A percentile compares a stretch with the other conserved stretches of the same genome.
phyloP scores from a whole-genome alignment of 352 stramenopile species.

The Elongisporangium anandrum region DNA sequence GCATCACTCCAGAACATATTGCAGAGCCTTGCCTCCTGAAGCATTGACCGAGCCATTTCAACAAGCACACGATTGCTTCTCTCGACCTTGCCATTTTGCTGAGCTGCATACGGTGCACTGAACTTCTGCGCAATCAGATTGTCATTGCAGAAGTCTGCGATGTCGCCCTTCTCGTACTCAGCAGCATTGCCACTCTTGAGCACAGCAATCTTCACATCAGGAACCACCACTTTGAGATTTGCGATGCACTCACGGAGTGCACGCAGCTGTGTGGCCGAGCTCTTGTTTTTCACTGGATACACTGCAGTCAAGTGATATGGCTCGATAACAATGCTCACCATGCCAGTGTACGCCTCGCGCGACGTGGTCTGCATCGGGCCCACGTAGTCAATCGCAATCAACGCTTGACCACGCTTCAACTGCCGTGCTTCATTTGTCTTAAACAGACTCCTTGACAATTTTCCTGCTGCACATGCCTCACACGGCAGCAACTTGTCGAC shows the following conservation, averaged over 20 bases:
- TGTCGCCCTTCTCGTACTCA: conserved; percentile 5
- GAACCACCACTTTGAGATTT: too few species aligned
- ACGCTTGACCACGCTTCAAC: not conserved
- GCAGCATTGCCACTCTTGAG: conserved; percentile 12
- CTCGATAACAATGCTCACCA: conserved; percentile 9
- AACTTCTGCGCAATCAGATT: conserved; percentile 8
- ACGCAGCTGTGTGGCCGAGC: too few species aligned
- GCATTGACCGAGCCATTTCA: conserved; percentile 8
- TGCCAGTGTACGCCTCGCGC: conserved; percentile 6
- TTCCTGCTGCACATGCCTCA: not conserved
- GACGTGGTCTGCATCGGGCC: conserved; percentile 7
- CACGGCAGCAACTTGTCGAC: too few species aligned
- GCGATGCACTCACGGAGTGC: too few species aligned
- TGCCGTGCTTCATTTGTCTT: not conserved
- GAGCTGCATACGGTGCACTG: conserved; percentile 2
- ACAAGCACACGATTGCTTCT: conserved; percentile 6
- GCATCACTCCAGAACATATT: conserved; percentile 7
- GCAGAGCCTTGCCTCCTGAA: conserved; percentile 1
- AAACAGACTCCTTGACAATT: not conserved
- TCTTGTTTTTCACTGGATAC: not conserved
- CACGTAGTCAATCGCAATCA: conserved; percentile 9
- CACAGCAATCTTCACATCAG: too few species aligned
- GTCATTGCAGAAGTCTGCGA: conserved; percentile 11
- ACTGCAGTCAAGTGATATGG: conserved; percentile 8
- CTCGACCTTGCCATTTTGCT: conserved; percentile 11